Evolutionary conservation across 1,284 basidiomycete species (phyloP), one percentile per base, ranked within the genome.

Genomic region (Apiotrichum gracile): DNA sequence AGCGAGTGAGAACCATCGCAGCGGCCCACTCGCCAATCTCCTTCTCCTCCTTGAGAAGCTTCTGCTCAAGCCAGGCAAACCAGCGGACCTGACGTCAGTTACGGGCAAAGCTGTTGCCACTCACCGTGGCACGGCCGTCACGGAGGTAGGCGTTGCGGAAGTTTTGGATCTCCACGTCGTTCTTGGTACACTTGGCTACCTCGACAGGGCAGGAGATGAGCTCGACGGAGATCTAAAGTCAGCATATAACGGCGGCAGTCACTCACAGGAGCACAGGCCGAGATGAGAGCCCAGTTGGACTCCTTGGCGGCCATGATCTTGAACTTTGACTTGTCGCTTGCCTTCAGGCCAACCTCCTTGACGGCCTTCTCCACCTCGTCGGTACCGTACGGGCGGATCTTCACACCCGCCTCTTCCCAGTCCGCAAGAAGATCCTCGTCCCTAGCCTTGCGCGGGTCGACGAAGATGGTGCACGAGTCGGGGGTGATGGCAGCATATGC

Each of bases 51-150:
- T 85, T 79, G 22, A 78, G 69, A 22, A 97, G 78, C 71, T 86
- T 85, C 61, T 85, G 78, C 62, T 98, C 92, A 4, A 98, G 78
- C 91, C 91, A 97, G 0, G 91, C 87, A 58, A 94, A 82, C 83
- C 87, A 91, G 59, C 81, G 81, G 24, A 85, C 68, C 69, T 73
- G 42, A 19, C 22, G 21, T 26, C 27, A 19, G 24, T 14, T 49
- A 19, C 33, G 25, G 19, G 31, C 47, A 35, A 46, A 17, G 16
- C n/a, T 3, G 8, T 4, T 0, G n/a, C 22, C 25, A 60, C 69
- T 50, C 43, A 91, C 91, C 72, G 87, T 91, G n/a, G 91, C 87
- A 33, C 83, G 86, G 19, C 93, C 94, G 71, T 98, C 94, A 43
- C 92, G 82, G 8, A 91, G 74, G 73, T 97, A 97, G 0, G 91